Evolutionary conservation across 495 filamentous ascomycete species (phyloP).

Genomic region (Bombardia bombarda): DNA sequence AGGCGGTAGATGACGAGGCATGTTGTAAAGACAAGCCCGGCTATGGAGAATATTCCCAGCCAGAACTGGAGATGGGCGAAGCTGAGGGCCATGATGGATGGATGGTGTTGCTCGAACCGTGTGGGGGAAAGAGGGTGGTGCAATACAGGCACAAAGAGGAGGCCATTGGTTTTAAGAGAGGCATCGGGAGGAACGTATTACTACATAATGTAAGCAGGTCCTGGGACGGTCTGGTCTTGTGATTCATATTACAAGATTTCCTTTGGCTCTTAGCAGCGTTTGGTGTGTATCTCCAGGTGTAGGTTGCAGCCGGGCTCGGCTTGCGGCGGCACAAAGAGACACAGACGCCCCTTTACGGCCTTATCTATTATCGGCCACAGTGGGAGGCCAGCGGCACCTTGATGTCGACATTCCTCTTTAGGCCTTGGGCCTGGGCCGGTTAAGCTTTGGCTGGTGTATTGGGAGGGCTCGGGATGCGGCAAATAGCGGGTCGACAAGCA

Average conservation of each 20-base stretch:
- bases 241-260: too few relatives aligned
- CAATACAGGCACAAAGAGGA: not conserved
- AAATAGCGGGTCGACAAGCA: not conserved
- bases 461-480: not conserved
- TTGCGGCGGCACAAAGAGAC: conserved; percentile 18
- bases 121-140: not conserved
- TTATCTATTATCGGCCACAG: too few relatives aligned
- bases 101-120: not conserved
- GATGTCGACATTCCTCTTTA: conserved; percentile 19
- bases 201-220: too few relatives aligned
- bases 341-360: too few relatives aligned
- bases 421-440: not conserved
- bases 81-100: conserved; percentile 15
- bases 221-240: not conserved
- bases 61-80: conserved; percentile 22
- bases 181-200: too few relatives aligned
- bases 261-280: too few relatives aligned
- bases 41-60: conserved; percentile 15
- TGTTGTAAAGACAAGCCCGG: conserved; percentile 15
- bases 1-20: conserved; percentile 41
- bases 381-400: conserved; percentile 5
- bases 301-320: conserved; percentile 14
- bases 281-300: too few relatives aligned
- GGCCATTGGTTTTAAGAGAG: too few relatives aligned
- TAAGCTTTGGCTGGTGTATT: not conserved